A percentile compares a stretch with the other conserved stretches of the same genome.
phyloP scores from a whole-genome alignment of 2,329 filamentous ascomycete species.

The Pseudogymnoascus sp. region DNA sequence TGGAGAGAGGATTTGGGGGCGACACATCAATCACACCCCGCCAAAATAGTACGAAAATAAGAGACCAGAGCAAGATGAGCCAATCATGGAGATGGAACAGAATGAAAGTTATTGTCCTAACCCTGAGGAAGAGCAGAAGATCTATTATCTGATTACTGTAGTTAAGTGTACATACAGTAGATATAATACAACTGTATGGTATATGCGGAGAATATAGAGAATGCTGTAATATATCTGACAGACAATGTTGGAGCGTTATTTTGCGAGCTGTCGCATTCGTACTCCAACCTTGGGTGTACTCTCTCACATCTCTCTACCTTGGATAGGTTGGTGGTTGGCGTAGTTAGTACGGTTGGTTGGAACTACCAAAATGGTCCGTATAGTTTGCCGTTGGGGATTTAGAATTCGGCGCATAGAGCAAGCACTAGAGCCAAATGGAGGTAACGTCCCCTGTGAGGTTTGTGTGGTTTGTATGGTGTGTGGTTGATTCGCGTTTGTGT shows the following conservation, averaged over 20 bases:
- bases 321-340: no score
- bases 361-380: not conserved
- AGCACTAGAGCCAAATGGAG: not conserved
- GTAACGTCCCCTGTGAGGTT: not conserved
- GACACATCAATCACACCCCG: slow-evolving; percentile 2
- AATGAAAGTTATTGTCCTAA: not conserved
- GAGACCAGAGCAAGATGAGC: not conserved
- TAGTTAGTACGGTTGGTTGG: not conserved
- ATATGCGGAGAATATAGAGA: not conserved
- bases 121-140: not conserved
- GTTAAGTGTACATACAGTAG: not conserved
- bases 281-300: no score
- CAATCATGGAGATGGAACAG: not conserved
- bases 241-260: not conserved
- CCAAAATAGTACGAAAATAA: not conserved
- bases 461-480: not conserved
- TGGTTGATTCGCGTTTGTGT: not conserved
- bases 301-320: no score
- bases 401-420: not conserved
- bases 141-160: not conserved
- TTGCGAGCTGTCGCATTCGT: not conserved
- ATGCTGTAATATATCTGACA: not conserved
- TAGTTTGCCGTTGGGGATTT: not conserved
- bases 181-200: not conserved
- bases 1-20: not conserved